Base-by-base conservation (phyloP, 2,329 filamentous ascomycete species). In the Alternaria incomplexa region DNA sequence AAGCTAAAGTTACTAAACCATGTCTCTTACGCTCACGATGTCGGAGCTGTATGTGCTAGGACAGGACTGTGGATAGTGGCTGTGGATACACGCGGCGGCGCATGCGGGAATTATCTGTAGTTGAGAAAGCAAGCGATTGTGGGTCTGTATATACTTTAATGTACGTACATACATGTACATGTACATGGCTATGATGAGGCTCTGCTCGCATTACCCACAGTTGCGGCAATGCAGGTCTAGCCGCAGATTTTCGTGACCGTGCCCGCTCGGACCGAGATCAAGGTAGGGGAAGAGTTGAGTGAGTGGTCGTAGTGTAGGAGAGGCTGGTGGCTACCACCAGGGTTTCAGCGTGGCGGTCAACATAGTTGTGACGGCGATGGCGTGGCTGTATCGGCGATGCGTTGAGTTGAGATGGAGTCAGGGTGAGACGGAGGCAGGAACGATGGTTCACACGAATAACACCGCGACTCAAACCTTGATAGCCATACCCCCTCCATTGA, bases 171-270 rank as follows among this genome's bases (percentile, higher is more conserved):
- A 36, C 30, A 36, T 36, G 50, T 55, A 53, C 7, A 15, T 36
- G 7, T 1, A 1, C 12, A 44, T 55, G 51, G 57, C 17, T 61
- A 30, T 48, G 44, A 56, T 56, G 57, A 61, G 51, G 61, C 48
- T 61, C 59, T 62, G 54, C 43, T 56, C 36, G 40, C 40, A 26
- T 30, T 54, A 56, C 25, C 63, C 60, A 63, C 63, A 58, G 55
- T 46, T 62, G 56, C 63, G 63, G 56, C 56, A 63, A 57, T 56
- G 60, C 56, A 60, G 22, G 60, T 30, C 52, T 63, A 65, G 63
- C 60, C 44, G 63, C 60, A 59, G 63, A 59, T 50, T 57, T 63
- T 56, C 55, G 46, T 61, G 61, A 12, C 59, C 54, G 54, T 55
- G 44, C 58, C 30, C 36, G 45, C 50, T 54, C 57, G 45, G 52